phyloP scores from a whole-genome alignment of 169 alveolate genomes.

The Cryptosporidium tyzzeri region DNA sequence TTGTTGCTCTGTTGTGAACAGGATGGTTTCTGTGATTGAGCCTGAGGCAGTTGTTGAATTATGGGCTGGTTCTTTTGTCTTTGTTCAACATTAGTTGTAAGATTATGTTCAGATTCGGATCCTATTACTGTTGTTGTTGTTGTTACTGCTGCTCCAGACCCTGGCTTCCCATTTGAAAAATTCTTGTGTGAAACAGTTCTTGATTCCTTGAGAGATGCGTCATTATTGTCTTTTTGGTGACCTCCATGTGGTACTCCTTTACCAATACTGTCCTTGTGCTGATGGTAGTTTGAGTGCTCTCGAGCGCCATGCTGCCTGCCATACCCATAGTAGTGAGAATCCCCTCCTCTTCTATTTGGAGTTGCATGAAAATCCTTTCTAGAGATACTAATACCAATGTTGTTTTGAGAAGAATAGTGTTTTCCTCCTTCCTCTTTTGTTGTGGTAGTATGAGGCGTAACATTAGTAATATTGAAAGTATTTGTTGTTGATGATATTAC shows the following conservation, averaged over 20 bases:
- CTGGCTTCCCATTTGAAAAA: background rate
- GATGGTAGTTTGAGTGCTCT: slow-evolving; percentile 5
- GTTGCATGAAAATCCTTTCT: background rate
- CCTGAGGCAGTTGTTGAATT: background rate
- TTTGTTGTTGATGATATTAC: background rate
- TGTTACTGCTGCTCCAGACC: background rate
- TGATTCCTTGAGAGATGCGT: background rate
- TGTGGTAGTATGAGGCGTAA: background rate
- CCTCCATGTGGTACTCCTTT: background rate
- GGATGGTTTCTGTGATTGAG: background rate
- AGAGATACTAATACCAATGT: background rate
- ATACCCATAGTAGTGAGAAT: background rate
- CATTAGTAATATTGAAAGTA: background rate
- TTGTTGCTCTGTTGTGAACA: background rate
- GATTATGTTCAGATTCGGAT: background rate
- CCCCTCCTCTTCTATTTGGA: slow-evolving; percentile 12
- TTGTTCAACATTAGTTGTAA: background rate
- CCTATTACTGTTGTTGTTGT: background rate
- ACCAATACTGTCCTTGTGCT: background rate
- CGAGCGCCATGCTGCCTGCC: background rate
- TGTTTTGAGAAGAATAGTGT: background rate
- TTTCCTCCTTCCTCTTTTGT: background rate
- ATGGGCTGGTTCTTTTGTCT: background rate
- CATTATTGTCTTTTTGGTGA: background rate
- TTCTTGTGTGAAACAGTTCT: background rate